phyloP scores from a whole-genome alignment of 345 rosid species.

The Geranium brycei region DNA sequence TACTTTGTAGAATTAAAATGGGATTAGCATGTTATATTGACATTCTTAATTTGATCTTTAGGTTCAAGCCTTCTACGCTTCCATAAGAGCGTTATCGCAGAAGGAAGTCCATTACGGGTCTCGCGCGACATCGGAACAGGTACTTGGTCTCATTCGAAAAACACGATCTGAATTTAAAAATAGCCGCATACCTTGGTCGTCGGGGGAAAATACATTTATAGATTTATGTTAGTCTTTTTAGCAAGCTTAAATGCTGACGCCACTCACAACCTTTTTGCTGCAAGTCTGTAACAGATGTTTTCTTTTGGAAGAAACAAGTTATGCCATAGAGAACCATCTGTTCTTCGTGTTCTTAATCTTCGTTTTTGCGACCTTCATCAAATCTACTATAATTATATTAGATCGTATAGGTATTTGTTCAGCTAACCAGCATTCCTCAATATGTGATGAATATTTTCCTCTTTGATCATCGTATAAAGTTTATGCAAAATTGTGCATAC shows the following conservation, averaged over 20 bases:
- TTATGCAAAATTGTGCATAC: not conserved
- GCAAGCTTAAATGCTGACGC: not conserved
- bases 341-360: no score
- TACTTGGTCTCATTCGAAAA: slow-evolving; percentile 2
- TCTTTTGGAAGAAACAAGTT: no score
- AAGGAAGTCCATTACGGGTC: slow-evolving; percentile 53
- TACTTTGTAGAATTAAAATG: not conserved
- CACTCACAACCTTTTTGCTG: not conserved
- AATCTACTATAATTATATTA: no score
- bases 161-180: not conserved
- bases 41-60: slow-evolving; percentile 4
- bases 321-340: not conserved
- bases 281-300: no score
- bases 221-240: not conserved
- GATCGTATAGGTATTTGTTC: no score
- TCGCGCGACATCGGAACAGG: slow-evolving; percentile 51
- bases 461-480: not conserved
- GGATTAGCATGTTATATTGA: not conserved
- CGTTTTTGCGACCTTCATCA: not conserved
- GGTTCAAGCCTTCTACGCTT: slow-evolving; percentile 45
- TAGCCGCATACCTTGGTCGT: not conserved
- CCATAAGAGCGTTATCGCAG: slow-evolving; percentile 31
- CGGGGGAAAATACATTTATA: not conserved
- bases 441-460: not conserved
- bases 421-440: not conserved